Percentiles rank a stretch among this genome's conserved stretches.
Conservation (phyloP, 1,284 basidiomycete genomes). For the Agroathelia rolfsii region DNA sequence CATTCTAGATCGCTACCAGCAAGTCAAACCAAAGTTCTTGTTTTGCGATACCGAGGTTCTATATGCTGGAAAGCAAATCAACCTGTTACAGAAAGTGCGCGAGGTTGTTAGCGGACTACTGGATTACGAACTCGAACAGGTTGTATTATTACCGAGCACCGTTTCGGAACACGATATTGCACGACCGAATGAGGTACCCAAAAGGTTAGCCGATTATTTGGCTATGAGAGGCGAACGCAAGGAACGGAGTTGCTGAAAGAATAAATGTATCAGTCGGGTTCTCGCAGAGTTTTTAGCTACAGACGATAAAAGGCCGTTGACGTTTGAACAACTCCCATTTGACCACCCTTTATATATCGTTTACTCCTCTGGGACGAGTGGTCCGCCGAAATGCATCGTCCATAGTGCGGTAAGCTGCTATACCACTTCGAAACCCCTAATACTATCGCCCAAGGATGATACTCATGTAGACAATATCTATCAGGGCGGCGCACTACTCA, state of each 20-base stretch:
- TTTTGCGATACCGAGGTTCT: constrained; percentile 54
- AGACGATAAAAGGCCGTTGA: constrained; percentile 36
- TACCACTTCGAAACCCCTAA: too few species aligned
- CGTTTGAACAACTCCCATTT: constrained; percentile 70
- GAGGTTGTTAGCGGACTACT: constrained; percentile 40
- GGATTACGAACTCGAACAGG: constrained; percentile 33
- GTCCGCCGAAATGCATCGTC: constrained; percentile 75
- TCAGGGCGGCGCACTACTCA: constrained; percentile 55
- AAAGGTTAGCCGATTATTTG: constrained; percentile 24
- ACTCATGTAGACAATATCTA: too few species aligned
- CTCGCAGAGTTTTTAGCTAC: constrained; percentile 40
- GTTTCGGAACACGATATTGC: constrained; percentile 31
- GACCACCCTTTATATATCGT: constrained; percentile 80
- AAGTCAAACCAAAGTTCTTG: constrained; percentile 55
- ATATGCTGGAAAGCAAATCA: constrained; percentile 48
- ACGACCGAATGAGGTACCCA: constrained; percentile 19
- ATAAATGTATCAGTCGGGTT: constrained; percentile 29
- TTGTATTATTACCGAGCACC: constrained; percentile 48
- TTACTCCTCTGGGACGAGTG: constrained; percentile 83
- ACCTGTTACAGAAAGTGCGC: constrained; percentile 40
- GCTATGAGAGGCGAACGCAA: too few species aligned
- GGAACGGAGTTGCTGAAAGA: too few species aligned
- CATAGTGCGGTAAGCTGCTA: constrained; percentile 84
- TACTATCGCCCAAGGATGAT: too few species aligned
- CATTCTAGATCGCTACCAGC: constrained; percentile 58